Percentiles rank a stretch among this genome's conserved stretches.
Evolutionary conservation across 2,329 filamentous ascomycete genomes (phyloP).

Genomic region (Pseudocercospora crystallina): DNA sequence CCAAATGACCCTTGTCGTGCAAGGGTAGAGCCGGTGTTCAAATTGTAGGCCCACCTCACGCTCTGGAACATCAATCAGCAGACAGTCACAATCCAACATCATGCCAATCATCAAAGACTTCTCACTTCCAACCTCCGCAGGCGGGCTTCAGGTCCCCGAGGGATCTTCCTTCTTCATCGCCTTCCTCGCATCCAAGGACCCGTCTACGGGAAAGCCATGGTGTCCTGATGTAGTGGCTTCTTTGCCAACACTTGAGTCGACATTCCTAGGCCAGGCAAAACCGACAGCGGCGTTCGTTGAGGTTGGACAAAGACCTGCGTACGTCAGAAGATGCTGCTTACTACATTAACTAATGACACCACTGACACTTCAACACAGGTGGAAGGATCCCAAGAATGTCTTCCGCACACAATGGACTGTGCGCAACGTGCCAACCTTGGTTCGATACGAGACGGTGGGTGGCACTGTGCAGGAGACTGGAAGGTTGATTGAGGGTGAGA

Average conservation of each 20-base stretch:
- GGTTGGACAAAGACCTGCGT: conserved; percentile 23
- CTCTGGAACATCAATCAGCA: no score
- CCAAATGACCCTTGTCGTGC: no score
- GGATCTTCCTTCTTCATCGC: conserved; percentile 19
- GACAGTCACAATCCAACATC: no score
- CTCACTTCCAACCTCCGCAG: conserved; percentile 1
- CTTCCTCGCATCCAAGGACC: conserved; percentile 22
- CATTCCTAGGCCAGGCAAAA: conserved; percentile 13
- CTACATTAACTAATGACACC: not conserved
- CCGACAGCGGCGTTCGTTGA: conserved; percentile 21
- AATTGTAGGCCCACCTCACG: no score
- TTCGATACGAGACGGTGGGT: conserved; percentile 14
- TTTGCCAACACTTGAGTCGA: conserved; percentile 15
- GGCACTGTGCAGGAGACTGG: conserved; percentile 16
- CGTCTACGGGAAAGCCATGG: conserved; percentile 18
- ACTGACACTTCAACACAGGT: conserved; percentile 8
- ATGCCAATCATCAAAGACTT: conserved; percentile 15
- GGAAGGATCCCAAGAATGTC: conserved; percentile 69
- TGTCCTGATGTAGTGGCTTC: conserved; percentile 23
- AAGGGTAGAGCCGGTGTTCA: no score
- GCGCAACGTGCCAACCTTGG: conserved; percentile 49
- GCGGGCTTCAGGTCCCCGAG: not conserved
- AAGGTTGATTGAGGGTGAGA: conserved; percentile 22
- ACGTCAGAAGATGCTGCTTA: not conserved
- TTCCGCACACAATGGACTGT: conserved; percentile 80